These are phyloP conservation scores for Penicillium angulare DNA, from an alignment of 495 filamentous ascomycete species.

Conservation along the genomic window DNA sequence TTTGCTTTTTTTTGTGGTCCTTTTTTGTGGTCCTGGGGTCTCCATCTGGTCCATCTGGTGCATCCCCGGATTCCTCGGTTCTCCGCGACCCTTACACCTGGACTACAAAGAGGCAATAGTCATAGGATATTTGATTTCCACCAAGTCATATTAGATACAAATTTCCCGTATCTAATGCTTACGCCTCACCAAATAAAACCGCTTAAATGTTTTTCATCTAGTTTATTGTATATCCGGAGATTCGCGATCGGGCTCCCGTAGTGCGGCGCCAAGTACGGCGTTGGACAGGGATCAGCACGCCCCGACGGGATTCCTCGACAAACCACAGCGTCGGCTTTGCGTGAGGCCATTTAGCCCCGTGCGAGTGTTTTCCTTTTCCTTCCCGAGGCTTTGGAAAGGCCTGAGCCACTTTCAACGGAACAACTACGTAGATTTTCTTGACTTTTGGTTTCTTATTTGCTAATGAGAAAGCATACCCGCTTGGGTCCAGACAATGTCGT, in stretches of 20 bases:
- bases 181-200: neutral
- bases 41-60: no score
- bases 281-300: slow-evolving; percentile 13
- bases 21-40: slow-evolving; percentile 8
- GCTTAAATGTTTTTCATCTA: neutral
- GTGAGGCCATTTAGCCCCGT: neutral
- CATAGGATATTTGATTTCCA: neutral
- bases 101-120: neutral
- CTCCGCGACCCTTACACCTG: neutral
- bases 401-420: neutral
- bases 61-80: slow-evolving; percentile 18
- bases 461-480: neutral
- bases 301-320: neutral
- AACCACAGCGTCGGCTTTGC: slow-evolving; percentile 15
- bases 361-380: no score
- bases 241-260: neutral
- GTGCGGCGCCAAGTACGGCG: slow-evolving; percentile 5
- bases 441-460: neutral
- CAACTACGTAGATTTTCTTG: no score
- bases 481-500: neutral
- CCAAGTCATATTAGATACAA: no score
- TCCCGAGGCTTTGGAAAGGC: neutral
- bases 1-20: no score
- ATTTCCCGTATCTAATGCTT: no score
- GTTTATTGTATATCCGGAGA: no score